Conservation (phyloP, 768 basidiomycete species). For the Mycena rosella region DNA sequence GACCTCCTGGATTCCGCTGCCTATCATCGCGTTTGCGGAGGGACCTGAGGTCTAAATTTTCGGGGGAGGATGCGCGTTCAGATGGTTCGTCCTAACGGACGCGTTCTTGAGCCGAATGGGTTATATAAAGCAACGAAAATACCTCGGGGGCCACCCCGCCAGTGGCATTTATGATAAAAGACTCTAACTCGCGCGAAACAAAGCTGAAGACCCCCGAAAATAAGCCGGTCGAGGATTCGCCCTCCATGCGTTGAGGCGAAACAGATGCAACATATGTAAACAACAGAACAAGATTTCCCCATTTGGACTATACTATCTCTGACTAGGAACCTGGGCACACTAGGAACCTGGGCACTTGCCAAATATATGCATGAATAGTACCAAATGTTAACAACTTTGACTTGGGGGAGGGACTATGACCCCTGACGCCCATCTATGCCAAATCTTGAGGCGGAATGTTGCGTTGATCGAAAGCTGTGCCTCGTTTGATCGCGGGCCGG, state of each 20-base stretch:
- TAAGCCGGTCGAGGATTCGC: conserved; percentile 52
- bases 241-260: conserved; percentile 5
- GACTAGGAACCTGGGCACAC: too few species aligned
- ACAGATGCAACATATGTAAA: conserved; percentile 27
- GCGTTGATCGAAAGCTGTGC: too few species aligned
- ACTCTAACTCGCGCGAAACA: conserved; percentile 77
- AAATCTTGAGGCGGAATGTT: too few species aligned
- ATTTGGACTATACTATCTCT: too few species aligned
- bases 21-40: conserved; percentile 7
- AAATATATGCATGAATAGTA: too few species aligned
- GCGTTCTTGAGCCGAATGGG: conserved; percentile 18
- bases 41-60: conserved; percentile 1
- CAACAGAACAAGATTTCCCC: too few species aligned
- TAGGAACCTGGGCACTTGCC: too few species aligned
- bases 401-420: too few species aligned
- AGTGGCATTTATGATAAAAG: conserved; percentile 77
- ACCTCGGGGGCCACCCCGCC: conserved; percentile 52
- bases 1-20: conserved; percentile 20
- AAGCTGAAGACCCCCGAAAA: conserved; percentile 76
- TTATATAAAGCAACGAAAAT: background rate
- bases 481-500: too few species aligned
- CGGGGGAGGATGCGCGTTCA: conserved; percentile 31
- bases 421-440: too few species aligned
- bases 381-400: too few species aligned
- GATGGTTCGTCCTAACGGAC: conserved; percentile 23